Base-by-base conservation (phyloP, 805 yeast genomes). In the Saturnispora galanensis region DNA sequence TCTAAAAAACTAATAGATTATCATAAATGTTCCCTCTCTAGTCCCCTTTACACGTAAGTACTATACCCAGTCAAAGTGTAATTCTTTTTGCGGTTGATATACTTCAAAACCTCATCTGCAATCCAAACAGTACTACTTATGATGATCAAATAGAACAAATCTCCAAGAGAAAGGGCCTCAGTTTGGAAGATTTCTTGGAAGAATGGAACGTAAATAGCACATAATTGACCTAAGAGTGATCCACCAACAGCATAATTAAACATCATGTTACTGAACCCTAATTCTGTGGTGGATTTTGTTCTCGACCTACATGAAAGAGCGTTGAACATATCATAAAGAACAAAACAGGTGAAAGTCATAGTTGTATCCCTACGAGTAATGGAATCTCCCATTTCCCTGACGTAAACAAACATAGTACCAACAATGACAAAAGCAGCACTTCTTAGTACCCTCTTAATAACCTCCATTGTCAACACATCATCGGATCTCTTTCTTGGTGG, bases 311-410 rank as follows among this genome's bases (percentile, higher is more conserved):
- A 90, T 12, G 95, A 71, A 52, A 93, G 69, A 0, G 99, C 99
- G 64, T 89, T 93, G 69, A 93, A 93, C 94, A 93, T 84, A 64
- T 93, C 99, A 58, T 81, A 93, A 46, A 90, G 70, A 10, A 93
- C 98, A 66, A 93, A 93, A 60, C 97, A 86, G 0, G 97, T 93
- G 59, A 93, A 93, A 0, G 98, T 90, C 98, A 93, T 93, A 1
- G 99, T 93, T 16, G 98, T 93, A 61, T 93, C 98, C 65, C 98
- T 82, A 11, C 90, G 81, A 2, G 97, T 88, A 46, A 90, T 80
- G 28, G 79, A 75, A 55, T 86, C 95, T 17, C 77, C 73, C 95
- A 90, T 87, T 63, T 90, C 97, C 50, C 77, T 74, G 37, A 85
- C 68, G 61, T 88, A 93, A 15, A 93, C 84, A 57, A 81, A 84